Percentiles rank a stretch among this genome's conserved stretches.
Evolutionary conservation across 2,329 filamentous ascomycete species (phyloP).

Genomic region (Fusarium chlamydosporum): DNA sequence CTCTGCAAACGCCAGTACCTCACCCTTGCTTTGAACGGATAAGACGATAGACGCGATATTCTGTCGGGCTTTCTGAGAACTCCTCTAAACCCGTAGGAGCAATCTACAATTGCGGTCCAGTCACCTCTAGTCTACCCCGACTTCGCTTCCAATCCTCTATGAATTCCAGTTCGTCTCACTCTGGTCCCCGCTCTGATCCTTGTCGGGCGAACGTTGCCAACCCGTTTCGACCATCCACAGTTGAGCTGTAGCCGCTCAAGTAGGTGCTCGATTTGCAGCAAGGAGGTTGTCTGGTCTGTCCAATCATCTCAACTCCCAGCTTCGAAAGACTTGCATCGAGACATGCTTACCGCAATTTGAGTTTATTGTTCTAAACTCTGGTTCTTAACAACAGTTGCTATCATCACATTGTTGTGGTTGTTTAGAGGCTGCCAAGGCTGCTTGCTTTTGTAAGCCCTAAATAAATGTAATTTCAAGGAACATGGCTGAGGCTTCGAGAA

Average conservation of each 20-base stretch:
- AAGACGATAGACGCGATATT: constrained; percentile 28
- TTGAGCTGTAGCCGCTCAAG: constrained; percentile 46
- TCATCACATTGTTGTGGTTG: constrained; percentile 8
- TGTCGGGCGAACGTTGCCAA: constrained; percentile 29
- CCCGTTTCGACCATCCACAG: constrained; percentile 42
- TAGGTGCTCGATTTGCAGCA: constrained; percentile 25
- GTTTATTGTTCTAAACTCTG: constrained; percentile 13
- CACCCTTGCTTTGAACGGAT: constrained; percentile 2
- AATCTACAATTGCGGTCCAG: neutral
- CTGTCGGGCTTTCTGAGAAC: neutral
- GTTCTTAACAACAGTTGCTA: constrained; percentile 6
- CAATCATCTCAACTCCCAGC: constrained; percentile 24
- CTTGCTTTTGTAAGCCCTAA: constrained; percentile 28
- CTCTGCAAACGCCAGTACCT: constrained; percentile 27
- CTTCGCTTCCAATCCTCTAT: constrained; percentile 18
- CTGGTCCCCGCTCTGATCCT: constrained; percentile 33
- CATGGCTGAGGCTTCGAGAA: constrained; percentile 18
- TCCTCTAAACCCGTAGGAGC: constrained; percentile 9
- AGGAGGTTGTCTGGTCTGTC: constrained; percentile 28
- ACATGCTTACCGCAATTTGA: constrained; percentile 27
- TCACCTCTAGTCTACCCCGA: constrained; percentile 5
- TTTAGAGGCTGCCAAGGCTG: neutral
- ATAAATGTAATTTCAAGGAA: constrained; percentile 29
- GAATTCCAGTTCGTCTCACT: neutral
- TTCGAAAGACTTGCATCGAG: constrained; percentile 13